A percentile compares a stretch with the other conserved stretches of the same genome.
Conservation (phyloP, 441 rosid species). For the Gossypium gossypioides region DNA sequence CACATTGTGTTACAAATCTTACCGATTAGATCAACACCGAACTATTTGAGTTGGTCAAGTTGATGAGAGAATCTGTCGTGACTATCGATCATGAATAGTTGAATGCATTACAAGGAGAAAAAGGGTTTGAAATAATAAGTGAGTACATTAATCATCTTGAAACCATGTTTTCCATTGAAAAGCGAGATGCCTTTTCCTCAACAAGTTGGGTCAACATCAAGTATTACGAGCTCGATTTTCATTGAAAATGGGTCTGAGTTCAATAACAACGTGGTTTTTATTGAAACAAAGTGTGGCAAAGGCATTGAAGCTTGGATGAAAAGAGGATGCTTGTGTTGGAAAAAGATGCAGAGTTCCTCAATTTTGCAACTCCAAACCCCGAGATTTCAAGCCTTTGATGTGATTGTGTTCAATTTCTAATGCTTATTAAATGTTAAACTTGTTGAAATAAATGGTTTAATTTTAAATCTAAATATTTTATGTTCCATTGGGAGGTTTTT, state of each 20-base stretch:
- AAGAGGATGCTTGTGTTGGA: background rate
- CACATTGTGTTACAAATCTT: background rate
- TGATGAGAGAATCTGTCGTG: background rate
- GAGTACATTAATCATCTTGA: background rate
- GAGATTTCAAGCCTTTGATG: background rate
- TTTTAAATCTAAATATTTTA: too few relatives aligned
- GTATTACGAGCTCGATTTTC: background rate
- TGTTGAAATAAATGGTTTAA: background rate
- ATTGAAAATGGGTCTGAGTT: background rate
- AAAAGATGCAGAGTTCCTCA: background rate
- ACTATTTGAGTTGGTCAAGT: background rate
- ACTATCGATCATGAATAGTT: background rate
- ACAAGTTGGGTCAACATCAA: background rate
- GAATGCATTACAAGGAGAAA: background rate
- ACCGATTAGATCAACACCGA: background rate
- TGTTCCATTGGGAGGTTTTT: too few relatives aligned
- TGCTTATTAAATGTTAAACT: background rate
- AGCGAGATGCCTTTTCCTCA: background rate
- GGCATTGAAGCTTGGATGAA: background rate
- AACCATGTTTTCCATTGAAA: background rate
- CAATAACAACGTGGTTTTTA: background rate
- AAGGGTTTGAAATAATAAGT: background rate
- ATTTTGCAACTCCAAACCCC: background rate
- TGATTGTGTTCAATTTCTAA: background rate
- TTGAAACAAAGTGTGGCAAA: background rate